Evolutionary conservation across 805 yeast species (phyloP).

Genomic region (Schizosaccharomyces lindneri): DNA sequence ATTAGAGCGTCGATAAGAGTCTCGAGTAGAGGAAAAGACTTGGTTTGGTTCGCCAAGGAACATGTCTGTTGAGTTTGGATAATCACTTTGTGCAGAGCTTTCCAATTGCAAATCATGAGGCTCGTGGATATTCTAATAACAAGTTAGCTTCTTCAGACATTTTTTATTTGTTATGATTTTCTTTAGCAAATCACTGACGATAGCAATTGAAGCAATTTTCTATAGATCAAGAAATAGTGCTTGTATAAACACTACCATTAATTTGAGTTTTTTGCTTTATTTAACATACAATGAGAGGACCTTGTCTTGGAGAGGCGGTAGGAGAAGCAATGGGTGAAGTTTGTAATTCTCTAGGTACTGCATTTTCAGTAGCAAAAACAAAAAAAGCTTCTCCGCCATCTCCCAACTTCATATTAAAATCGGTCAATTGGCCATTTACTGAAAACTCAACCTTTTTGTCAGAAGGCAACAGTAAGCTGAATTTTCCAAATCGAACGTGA

Average conservation of each 20-base stretch:
- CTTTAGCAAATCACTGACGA: neutral
- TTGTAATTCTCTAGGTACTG: slow-evolving; percentile 51
- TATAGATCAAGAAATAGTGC: neutral
- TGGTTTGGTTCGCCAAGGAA: neutral
- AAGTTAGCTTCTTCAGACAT: neutral
- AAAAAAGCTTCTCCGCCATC: slow-evolving; percentile 97
- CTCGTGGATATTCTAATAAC: neutral
- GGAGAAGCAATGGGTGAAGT: slow-evolving; percentile 79
- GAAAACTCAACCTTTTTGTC: slow-evolving; percentile 54
- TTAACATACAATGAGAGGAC: neutral
- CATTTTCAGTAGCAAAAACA: slow-evolving; percentile 60
- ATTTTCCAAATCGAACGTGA: slow-evolving; percentile 88
- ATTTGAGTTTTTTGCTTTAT: neutral
- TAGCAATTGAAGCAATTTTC: neutral
- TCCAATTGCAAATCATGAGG: slow-evolving; percentile 4
- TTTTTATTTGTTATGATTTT: neutral
- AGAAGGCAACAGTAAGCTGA: slow-evolving; percentile 75
- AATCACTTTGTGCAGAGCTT: neutral
- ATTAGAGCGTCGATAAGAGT: neutral
- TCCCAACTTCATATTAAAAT: slow-evolving; percentile 84
- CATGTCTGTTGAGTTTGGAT: neutral
- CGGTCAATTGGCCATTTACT: slow-evolving; percentile 59
- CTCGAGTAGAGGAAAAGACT: neutral
- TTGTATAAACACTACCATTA: neutral
- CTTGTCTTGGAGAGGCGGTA: slow-evolving; percentile 15